Conservation (phyloP, 345 rosid genomes). For the Corymbia maculata region DNA sequence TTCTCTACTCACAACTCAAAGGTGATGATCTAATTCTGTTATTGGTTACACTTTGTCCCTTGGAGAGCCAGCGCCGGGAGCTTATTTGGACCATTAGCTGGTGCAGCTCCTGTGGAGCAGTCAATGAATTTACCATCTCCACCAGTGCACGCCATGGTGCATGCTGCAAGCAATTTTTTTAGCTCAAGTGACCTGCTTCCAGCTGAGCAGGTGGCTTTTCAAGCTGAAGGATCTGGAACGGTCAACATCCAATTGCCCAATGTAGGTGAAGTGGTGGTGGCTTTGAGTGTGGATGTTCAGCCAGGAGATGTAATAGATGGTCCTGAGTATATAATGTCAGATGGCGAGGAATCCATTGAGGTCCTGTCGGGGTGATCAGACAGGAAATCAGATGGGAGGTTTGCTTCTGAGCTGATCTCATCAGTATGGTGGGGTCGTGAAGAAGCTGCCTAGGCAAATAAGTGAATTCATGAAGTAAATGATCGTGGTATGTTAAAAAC, state of each 20-base stretch:
- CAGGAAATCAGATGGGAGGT: background rate
- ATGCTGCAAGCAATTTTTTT: background rate
- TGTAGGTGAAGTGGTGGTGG: background rate
- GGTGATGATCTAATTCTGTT: background rate
- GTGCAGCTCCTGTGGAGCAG: background rate
- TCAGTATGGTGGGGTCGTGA: background rate
- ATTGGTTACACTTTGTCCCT: background rate
- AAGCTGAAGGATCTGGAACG: background rate
- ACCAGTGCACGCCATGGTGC: background rate
- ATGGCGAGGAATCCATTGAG: background rate
- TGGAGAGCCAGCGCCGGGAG: background rate
- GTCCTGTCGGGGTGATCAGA: background rate
- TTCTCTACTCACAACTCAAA: background rate
- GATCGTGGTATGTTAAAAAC: background rate
- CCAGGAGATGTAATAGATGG: background rate
- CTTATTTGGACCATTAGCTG: background rate
- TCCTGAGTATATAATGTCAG: background rate
- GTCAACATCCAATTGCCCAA: background rate
- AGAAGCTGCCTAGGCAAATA: background rate
- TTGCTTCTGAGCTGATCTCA: background rate
- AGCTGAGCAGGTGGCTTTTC: background rate
- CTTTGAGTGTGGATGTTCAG: background rate
- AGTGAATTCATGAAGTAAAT: background rate
- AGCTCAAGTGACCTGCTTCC: background rate
- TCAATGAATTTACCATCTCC: background rate